phyloP scores from a whole-genome alignment of 176 grass and related monocot genomes.

The Rhynchospora tenuis region DNA sequence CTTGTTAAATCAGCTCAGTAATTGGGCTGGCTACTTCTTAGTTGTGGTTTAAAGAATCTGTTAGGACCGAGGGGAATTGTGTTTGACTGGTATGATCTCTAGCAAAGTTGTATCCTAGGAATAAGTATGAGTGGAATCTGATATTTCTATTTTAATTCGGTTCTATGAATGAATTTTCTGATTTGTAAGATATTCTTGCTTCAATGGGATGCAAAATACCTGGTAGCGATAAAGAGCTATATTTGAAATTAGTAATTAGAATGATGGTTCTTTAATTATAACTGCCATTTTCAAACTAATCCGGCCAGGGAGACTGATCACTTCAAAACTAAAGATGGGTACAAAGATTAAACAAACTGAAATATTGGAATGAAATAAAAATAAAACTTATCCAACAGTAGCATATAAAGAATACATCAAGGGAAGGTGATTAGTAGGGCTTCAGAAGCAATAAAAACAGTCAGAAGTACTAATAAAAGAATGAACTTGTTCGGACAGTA shows the following conservation, averaged over 20 bases:
- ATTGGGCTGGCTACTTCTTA: conserved; percentile 7
- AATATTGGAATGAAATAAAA: background rate
- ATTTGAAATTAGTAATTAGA: background rate
- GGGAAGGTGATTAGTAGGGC: background rate
- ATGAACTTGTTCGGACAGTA: background rate
- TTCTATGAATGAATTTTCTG: background rate
- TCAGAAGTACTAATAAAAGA: background rate
- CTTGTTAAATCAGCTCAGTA: conserved; percentile 57
- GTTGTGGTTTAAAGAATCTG: background rate
- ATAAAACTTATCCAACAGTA: background rate
- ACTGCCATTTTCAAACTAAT: background rate
- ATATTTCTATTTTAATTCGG: background rate
- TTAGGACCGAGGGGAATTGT: background rate
- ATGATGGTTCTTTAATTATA: background rate
- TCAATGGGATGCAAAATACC: background rate
- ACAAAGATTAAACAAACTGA: background rate
- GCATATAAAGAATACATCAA: background rate
- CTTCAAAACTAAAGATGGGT: background rate
- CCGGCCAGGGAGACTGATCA: background rate
- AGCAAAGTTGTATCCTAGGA: background rate
- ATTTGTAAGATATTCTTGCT: background rate
- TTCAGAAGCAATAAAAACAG: background rate
- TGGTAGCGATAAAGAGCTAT: background rate
- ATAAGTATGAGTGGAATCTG: background rate
- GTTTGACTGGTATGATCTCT: background rate